Evolutionary conservation across 371 early-diverging fungal species (phyloP).

Genomic region (Basidiobolus meristosporus): DNA sequence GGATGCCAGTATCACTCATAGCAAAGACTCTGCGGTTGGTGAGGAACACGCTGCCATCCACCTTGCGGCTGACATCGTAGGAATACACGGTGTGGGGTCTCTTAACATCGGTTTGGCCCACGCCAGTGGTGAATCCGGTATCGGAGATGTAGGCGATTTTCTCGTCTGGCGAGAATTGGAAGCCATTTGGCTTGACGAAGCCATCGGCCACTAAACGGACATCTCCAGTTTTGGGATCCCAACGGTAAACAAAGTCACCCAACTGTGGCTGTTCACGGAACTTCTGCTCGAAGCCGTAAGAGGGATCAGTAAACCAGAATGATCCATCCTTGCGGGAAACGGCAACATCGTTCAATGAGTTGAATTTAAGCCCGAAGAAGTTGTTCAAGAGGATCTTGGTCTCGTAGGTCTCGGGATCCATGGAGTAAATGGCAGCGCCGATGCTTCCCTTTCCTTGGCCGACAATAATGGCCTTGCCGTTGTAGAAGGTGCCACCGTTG

Average conservation of each 20-base stretch:
- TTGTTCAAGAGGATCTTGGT: neutral
- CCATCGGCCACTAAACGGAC: slow-evolving; percentile 2
- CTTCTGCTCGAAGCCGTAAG: slow-evolving; percentile 2
- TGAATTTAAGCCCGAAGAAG: slow-evolving; percentile 1
- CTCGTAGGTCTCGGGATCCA: slow-evolving; percentile 1
- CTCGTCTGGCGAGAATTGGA: slow-evolving; percentile 2
- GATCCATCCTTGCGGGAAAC: slow-evolving; percentile 1
- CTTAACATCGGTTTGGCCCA: neutral
- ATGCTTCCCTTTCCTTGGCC: neutral
- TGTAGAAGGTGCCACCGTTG: neutral
- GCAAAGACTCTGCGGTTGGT: slow-evolving; percentile 1
- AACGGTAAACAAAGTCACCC: slow-evolving; percentile 1
- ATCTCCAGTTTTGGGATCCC: neutral
- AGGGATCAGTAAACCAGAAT: slow-evolving; percentile 3
- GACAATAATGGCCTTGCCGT: too few species aligned
- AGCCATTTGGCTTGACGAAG: slow-evolving; percentile 3
- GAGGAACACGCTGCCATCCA: neutral
- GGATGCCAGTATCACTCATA: slow-evolving; percentile 1
- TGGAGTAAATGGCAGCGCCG: neutral
- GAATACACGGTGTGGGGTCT: slow-evolving; percentile 1
- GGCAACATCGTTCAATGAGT: slow-evolving; percentile 1
- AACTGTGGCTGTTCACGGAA: slow-evolving; percentile 1
- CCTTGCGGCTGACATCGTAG: slow-evolving; percentile 1
- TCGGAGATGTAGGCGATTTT: slow-evolving; percentile 1
- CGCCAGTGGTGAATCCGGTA: neutral